phyloP scores from a whole-genome alignment of 2,329 filamentous ascomycete species.

The Pseudogymnoascus sp. region DNA sequence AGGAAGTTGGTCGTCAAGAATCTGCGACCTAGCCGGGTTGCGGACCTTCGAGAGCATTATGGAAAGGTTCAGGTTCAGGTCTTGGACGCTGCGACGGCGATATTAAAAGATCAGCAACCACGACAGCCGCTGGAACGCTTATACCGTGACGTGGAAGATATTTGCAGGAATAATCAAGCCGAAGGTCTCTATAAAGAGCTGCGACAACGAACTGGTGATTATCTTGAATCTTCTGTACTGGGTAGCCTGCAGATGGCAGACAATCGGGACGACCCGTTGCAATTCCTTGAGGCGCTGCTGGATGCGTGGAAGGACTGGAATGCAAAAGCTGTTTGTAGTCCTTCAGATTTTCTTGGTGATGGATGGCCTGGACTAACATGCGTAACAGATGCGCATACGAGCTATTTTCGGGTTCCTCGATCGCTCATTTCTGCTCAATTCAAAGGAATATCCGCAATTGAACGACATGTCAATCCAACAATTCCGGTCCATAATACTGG shows the following conservation, averaged over 20 bases:
- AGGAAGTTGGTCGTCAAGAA: slow-evolving; percentile 94
- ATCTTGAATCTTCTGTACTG: slow-evolving; percentile 4
- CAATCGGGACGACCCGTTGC: neutral
- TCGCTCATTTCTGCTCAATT: slow-evolving; percentile 73
- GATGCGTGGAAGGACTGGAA: slow-evolving; percentile 7
- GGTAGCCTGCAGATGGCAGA: neutral
- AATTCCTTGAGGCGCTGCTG: neutral
- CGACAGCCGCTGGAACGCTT: slow-evolving; percentile 76
- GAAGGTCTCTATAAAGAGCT: slow-evolving; percentile 59
- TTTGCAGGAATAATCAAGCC: slow-evolving; percentile 72
- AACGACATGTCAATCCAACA: slow-evolving; percentile 71
- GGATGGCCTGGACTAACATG: slow-evolving; percentile 12
- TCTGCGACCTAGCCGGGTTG: slow-evolving; percentile 51
- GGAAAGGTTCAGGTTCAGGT: slow-evolving; percentile 66
- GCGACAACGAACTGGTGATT: slow-evolving; percentile 6
- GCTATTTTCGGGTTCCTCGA: slow-evolving; percentile 94
- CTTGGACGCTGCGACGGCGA: slow-evolving; percentile 59
- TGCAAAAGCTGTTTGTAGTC: neutral
- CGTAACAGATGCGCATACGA: slow-evolving; percentile 60
- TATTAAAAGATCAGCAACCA: slow-evolving; percentile 59
- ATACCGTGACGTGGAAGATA: slow-evolving; percentile 84
- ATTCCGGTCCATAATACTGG: slow-evolving; percentile 55
- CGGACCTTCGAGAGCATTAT: slow-evolving; percentile 69
- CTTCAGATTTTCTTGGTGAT: neutral
- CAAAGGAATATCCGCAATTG: slow-evolving; percentile 60